phyloP scores from a whole-genome alignment of 257 asterid genomes.

The Solanum dulcamara region DNA sequence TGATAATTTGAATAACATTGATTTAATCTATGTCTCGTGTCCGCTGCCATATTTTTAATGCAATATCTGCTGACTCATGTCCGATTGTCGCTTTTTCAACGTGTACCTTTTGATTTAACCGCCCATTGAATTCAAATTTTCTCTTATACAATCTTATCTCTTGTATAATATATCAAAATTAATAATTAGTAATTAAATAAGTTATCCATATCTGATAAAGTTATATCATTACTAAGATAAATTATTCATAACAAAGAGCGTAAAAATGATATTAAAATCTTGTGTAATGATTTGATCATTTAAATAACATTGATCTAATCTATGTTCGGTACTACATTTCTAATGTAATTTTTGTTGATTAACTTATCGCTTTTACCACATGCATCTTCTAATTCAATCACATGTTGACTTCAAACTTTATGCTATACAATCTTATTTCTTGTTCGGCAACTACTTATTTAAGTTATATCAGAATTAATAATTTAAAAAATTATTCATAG shows the following conservation, averaged over 20 bases:
- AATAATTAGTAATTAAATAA: neutral
- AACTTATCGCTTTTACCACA: neutral
- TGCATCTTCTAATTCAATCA: neutral
- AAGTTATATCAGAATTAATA: neutral
- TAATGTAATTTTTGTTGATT: neutral
- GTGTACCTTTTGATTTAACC: neutral
- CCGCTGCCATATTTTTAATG: accelerated
- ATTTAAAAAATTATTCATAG: neutral
- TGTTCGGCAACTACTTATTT: neutral
- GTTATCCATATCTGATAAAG: no score
- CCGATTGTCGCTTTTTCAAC: neutral
- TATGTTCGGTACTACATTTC: accelerated
- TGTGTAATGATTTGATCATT: neutral
- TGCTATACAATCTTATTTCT: neutral
- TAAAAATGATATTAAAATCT: neutral
- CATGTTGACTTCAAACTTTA: neutral
- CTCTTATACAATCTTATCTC: neutral
- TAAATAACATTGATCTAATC: neutral
- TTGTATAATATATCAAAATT: no score
- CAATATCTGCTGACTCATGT: neutral
- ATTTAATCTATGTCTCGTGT: neutral
- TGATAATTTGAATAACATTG: neutral
- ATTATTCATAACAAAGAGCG: neutral
- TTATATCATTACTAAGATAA: no score
- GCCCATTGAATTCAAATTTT: neutral